A percentile compares a stretch with the other conserved stretches of the same genome.
Evolutionary conservation across 208 protist species (phyloP).

Genomic region (Endotrypanum monterogeii): DNA sequence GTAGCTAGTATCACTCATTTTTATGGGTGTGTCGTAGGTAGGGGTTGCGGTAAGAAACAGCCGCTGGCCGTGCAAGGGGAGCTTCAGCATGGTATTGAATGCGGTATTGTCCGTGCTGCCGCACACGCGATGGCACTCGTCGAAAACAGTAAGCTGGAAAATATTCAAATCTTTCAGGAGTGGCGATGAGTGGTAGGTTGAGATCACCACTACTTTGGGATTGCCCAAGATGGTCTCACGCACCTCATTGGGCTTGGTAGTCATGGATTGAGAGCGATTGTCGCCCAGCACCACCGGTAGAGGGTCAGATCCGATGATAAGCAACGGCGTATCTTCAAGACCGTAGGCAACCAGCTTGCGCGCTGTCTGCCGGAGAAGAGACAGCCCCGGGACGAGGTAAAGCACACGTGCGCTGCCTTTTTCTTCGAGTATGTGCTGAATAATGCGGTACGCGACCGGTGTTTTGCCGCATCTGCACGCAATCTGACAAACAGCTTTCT

Average conservation of each 20-base stretch:
- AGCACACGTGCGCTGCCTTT: constrained; percentile 35
- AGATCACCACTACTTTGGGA: constrained; percentile 50
- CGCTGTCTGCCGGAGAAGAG: constrained; percentile 70
- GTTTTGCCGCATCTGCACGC: constrained; percentile 83
- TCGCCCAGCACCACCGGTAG: constrained; percentile 38
- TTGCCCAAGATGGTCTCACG: constrained; percentile 39
- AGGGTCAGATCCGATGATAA: constrained; percentile 69
- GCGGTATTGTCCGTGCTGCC: constrained; percentile 56
- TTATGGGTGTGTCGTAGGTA: constrained; percentile 78
- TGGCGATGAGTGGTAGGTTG: constrained; percentile 79
- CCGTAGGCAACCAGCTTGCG: constrained; percentile 70
- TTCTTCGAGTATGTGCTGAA: constrained; percentile 32
- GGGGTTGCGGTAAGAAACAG: constrained; percentile 81
- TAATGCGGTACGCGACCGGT: constrained; percentile 66
- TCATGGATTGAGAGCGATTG: constrained; percentile 43
- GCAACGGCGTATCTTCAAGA: constrained; percentile 41
- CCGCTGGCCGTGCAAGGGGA: constrained; percentile 41
- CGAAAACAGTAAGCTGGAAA: constrained; percentile 70
- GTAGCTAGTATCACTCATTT: constrained; percentile 63
- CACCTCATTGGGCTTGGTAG: constrained; percentile 56
- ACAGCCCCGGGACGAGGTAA: constrained; percentile 75
- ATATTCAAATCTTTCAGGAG: constrained; percentile 43
- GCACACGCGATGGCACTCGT: constrained; percentile 85
- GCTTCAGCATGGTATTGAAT: constrained; percentile 72
- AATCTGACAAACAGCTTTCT: constrained; percentile 75